Conservation (phyloP, 1,139 yeast species). For the Hyphopichia khmerensis region DNA sequence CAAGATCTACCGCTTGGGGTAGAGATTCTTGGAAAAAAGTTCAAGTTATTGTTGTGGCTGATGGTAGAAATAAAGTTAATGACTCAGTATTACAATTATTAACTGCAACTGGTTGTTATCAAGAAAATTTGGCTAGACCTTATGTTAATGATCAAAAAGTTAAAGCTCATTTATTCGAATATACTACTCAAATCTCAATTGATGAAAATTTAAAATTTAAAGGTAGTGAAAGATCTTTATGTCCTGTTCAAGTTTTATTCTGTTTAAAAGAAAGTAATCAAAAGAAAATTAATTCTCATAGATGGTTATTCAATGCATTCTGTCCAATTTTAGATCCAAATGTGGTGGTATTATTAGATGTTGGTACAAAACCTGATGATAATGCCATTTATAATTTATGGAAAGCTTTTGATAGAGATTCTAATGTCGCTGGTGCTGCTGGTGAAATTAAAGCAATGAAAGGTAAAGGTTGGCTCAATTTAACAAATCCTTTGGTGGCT, state of each 20-base stretch:
- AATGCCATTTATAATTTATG: slow-evolving; percentile 87
- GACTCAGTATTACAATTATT: slow-evolving; percentile 80
- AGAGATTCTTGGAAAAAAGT: slow-evolving; percentile 94
- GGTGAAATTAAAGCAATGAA: slow-evolving; percentile 95
- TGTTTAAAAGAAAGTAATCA: slow-evolving; percentile 87
- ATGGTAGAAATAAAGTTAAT: slow-evolving; percentile 85
- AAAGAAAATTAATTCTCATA: slow-evolving; percentile 89
- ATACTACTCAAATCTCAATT: slow-evolving; percentile 85
- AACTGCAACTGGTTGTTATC: slow-evolving; percentile 94
- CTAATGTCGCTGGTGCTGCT: slow-evolving; percentile 97
- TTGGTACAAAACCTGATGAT: slow-evolving; percentile 86
- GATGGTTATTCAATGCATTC: slow-evolving; percentile 92
- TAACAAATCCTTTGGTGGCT: slow-evolving; percentile 89
- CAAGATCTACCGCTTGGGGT: slow-evolving; percentile 87
- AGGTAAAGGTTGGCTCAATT: slow-evolving; percentile 77
- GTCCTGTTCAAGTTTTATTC: slow-evolving; percentile 89
- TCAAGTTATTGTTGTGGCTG: slow-evolving; percentile 86
- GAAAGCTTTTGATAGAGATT: slow-evolving; percentile 95
- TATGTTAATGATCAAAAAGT: slow-evolving; percentile 88
- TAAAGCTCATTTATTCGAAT: slow-evolving; percentile 89
- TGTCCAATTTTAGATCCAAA: slow-evolving; percentile 90
- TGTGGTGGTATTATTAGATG: slow-evolving; percentile 81
- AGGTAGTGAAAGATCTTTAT: slow-evolving; percentile 74
- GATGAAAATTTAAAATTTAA: slow-evolving; percentile 83
- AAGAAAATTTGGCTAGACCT: slow-evolving; percentile 93